Evolutionary conservation across 2,329 filamentous ascomycete species (phyloP), one percentile per base, ranked within the genome.

Genomic region (Ceratocystis papillata): DNA sequence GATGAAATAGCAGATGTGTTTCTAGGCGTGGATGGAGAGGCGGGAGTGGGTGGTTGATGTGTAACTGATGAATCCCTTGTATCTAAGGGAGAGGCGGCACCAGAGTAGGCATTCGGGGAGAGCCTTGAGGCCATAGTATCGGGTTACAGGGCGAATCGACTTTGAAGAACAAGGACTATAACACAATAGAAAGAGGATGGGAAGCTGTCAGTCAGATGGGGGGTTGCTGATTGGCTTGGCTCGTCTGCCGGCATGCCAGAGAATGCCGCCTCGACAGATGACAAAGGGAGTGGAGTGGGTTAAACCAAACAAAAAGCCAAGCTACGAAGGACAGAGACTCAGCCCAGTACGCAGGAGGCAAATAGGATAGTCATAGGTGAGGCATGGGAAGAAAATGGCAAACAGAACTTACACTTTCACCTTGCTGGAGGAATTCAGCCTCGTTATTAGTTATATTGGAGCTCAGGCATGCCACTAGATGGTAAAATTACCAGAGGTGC

Each of bases 21-120:
- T 63, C 72, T 72, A 5, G 75, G 76, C 20, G 75, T 71, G 46
- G 74, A 72, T 71, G 73, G 72, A 71, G 73, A 75, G 70, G 71
- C 73, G 46, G 70, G 72, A 71, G 73, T 75, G 70, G 71, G 73
- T 46, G 70, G 70, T 37, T 77, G 76, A 63, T 79, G 75, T 62
- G 74, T 75, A 17, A 80, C 80, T 12, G 80, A 83, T 20, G 78
- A 73, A 66, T 82, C 80, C 71, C 80, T 75, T 17, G 77, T 78
- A 46, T 72, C 72, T 62, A 73, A 70, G 57, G 76, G 76, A 59
- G 77, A 77, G 20, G 74, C 57, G 33, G 45, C 66, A 67, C 63
- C 63, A 67, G 66, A 55, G 44, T 53, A 67, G 41, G 41, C 44
- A 59, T 61, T 57, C 59, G 63, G 57, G 3, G 66, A 65, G 48